Evolutionary conservation across 2,329 filamentous ascomycete genomes (phyloP).

Genomic region (Sclerotinia subarctica): DNA sequence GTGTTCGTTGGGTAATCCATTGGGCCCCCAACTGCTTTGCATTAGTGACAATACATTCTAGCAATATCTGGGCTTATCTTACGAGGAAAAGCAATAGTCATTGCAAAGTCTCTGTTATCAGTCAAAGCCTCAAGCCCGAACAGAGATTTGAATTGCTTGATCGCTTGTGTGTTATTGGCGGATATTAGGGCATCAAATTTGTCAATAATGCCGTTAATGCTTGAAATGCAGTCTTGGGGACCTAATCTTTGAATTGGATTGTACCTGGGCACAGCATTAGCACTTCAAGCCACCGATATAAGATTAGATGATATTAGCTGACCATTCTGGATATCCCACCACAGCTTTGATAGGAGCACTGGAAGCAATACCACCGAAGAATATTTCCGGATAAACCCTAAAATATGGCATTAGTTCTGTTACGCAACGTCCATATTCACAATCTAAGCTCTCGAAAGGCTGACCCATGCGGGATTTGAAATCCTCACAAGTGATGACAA

Average conservation of each 20-base stretch:
- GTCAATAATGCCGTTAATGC: constrained; percentile 48
- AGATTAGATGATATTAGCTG: not conserved
- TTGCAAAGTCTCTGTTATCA: constrained; percentile 47
- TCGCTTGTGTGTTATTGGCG: constrained; percentile 43
- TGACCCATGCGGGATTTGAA: not conserved
- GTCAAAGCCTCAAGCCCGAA: constrained; percentile 47
- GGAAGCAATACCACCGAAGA: constrained; percentile 49
- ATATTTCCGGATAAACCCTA: constrained; percentile 42
- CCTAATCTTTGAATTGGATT: constrained; percentile 48
- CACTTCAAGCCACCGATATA: not conserved
- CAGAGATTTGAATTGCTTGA: constrained; percentile 46
- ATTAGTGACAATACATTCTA: constrained; percentile 13
- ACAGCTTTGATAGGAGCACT: constrained; percentile 45
- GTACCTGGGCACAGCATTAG: constrained; percentile 33
- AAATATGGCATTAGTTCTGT: not conserved
- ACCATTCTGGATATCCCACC: constrained; percentile 49
- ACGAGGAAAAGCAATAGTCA: constrained; percentile 47
- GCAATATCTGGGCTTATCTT: not conserved
- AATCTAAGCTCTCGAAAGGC: not conserved
- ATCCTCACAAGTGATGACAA: no score
- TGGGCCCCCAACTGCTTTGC: constrained; percentile 41
- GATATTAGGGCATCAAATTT: constrained; percentile 48
- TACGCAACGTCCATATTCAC: not conserved
- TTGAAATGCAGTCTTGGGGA: constrained; percentile 48
- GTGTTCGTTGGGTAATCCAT: constrained; percentile 49